phyloP scores from a whole-genome alignment of 352 stramenopile species.

The Pythium volutum region DNA sequence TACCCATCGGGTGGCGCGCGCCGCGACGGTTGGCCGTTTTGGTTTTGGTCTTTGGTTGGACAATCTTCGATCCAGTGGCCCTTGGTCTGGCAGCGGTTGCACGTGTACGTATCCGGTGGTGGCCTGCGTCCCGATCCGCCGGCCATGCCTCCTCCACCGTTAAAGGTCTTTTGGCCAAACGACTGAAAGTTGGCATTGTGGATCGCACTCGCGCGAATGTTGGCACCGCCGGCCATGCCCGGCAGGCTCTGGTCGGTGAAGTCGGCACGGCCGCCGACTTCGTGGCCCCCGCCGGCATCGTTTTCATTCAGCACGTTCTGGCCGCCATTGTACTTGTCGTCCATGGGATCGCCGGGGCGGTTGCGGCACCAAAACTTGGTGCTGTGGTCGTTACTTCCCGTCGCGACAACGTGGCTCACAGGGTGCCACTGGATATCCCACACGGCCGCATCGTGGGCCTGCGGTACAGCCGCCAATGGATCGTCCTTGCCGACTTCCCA shows the following conservation, averaged over 20 bases:
- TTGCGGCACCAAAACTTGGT: slow-evolving; percentile 98
- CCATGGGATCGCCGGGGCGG: slow-evolving; percentile 88
- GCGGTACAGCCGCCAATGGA: slow-evolving; percentile 77
- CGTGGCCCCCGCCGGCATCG: slow-evolving; percentile 38
- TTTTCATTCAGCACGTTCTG: slow-evolving; percentile 68
- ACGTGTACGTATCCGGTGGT: slow-evolving; percentile 84
- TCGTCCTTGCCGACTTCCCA: slow-evolving; percentile 94
- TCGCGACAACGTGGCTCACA: slow-evolving; percentile 94
- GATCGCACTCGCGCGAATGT: slow-evolving; percentile 63
- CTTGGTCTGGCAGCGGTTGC: slow-evolving; percentile 83
- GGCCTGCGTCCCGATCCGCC: slow-evolving; percentile 39
- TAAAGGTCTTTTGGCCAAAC: slow-evolving; percentile 42
- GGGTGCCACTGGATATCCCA: slow-evolving; percentile 99
- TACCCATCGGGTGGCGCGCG: slow-evolving; percentile 75
- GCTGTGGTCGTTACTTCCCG: slow-evolving; percentile 95
- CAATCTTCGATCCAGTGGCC: slow-evolving; percentile 88
- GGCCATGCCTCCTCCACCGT: slow-evolving; percentile 6
- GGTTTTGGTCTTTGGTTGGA: slow-evolving; percentile 74
- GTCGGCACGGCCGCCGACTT: slow-evolving; percentile 18
- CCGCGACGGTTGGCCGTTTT: slow-evolving; percentile 29
- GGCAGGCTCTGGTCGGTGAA: slow-evolving; percentile 52
- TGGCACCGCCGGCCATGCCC: slow-evolving; percentile 57
- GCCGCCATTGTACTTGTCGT: slow-evolving; percentile 87
- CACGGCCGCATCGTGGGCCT: slow-evolving; percentile 96
- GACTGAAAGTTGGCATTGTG: slow-evolving; percentile 70